Conservation (phyloP, 345 rosid species). For the Conringia planisiliqua region DNA sequence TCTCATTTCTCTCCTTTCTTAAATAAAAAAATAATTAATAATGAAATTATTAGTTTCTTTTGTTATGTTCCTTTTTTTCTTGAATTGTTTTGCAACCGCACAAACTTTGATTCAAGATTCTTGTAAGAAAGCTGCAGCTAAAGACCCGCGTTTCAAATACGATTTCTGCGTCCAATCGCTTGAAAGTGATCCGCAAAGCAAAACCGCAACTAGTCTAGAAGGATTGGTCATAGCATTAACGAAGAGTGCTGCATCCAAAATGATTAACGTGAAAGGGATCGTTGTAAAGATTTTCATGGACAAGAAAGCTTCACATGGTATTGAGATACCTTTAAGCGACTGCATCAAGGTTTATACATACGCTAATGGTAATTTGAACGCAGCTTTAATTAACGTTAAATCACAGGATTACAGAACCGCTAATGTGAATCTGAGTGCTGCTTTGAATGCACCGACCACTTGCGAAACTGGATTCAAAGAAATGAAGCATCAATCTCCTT, state of each 20-base stretch:
- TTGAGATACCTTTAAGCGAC: constrained; percentile 23
- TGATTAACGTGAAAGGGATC: constrained; percentile 9
- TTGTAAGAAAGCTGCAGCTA: constrained; percentile 37
- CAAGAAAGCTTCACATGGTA: not conserved
- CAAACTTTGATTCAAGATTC: constrained; percentile 9
- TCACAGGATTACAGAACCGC: not conserved
- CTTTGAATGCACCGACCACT: not conserved
- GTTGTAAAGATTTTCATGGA: constrained; percentile 12
- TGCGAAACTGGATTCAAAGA: not conserved
- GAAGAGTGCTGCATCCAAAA: constrained; percentile 12
- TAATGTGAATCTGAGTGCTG: not conserved
- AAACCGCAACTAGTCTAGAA: constrained; percentile 13
- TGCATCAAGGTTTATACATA: constrained; percentile 38
- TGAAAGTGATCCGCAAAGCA: constrained; percentile 31
- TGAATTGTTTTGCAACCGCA: not conserved
- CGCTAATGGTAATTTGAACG: constrained; percentile 9
- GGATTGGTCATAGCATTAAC: constrained; percentile 28
- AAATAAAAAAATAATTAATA: too few relatives aligned
- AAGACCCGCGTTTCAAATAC: constrained; percentile 17
- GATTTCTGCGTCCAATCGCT: constrained; percentile 34
- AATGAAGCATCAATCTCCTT: constrained; percentile 1
- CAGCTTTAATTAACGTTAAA: not conserved
- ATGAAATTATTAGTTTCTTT: not conserved
- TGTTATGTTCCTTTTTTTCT: constrained; percentile 1
- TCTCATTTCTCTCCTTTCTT: not conserved